Base-by-base conservation (phyloP, 176 grass and related monocot genomes). In the Alloteropsis semialata region DNA sequence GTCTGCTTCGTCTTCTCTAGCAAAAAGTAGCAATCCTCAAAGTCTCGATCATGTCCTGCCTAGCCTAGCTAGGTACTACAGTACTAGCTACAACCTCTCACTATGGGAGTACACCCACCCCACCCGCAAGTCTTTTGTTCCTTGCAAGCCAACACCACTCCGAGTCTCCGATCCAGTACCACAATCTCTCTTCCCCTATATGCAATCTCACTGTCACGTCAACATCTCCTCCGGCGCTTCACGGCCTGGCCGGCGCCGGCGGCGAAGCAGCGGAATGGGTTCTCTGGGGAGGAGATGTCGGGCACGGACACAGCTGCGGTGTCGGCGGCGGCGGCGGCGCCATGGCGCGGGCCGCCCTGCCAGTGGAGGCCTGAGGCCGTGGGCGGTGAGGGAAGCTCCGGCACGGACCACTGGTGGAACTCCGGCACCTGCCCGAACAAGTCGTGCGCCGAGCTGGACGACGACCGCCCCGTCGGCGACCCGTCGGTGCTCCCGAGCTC, bases 351-450 rank as follows among this genome's bases (percentile, higher is more conserved):
- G 29, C 76, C 75, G n/a, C 66, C 79, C 45, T 91, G 92, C 92
- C 88, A 94, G 86, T 91, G 85, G 10, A 97, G 76, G 32, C 90
- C 90, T 2, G 95, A 97, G 16, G 83, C 81, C 6, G 90, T 94
- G 6, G 95, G 95, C 62, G 88, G 92, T 11, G 81, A 92, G 5
- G 88, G 90, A 59, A 90, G 87, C 84, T 92, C 95, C 57, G 90
- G 92, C 49, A 94, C 90, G 0, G 76, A 75, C 90, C 95, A 94
- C 19, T 88, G 88, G 48, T 83, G 88, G 65, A 89, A 75, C 49
- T 92, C 92, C 4, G 95, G 92, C 60, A 91, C 84, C 72, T 96
- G 85, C 10, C 96, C 87, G 46, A 96, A 82, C 34, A 69, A 89
- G 5, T 90, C 89, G 5, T 87, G 60, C 11, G 6, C 85, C 84